Percentiles rank a stretch among this genome's conserved stretches.
phyloP scores from a whole-genome alignment of 2,329 filamentous ascomycete genomes.

The Colletotrichum sidae region DNA sequence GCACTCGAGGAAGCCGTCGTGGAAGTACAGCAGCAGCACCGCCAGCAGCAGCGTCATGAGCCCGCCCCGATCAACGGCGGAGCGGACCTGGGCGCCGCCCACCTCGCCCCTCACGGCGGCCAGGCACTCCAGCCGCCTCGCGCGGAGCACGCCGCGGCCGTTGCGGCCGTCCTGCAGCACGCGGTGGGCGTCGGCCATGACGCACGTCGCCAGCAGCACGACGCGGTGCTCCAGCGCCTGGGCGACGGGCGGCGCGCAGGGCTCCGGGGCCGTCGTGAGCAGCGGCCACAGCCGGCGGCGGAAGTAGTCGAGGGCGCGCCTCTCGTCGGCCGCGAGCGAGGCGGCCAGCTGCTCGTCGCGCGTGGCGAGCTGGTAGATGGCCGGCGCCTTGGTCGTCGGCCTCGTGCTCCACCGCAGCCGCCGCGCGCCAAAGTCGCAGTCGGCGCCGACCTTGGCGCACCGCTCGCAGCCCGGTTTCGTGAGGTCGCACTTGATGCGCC shows the following conservation, averaged over 20 bases:
- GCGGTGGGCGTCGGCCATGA: slow-evolving; percentile 47
- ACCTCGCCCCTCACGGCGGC: slow-evolving; percentile 48
- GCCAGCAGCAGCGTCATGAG: slow-evolving; percentile 51
- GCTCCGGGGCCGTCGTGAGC: slow-evolving; percentile 43
- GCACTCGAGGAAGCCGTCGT: slow-evolving; percentile 52
- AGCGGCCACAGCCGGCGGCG: slow-evolving; percentile 48
- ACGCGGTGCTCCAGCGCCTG: slow-evolving; percentile 48
- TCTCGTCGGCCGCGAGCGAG: slow-evolving; percentile 44
- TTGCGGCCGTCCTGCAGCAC: slow-evolving; percentile 46
- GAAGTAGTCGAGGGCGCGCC: slow-evolving; percentile 47
- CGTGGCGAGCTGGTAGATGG: slow-evolving; percentile 43
- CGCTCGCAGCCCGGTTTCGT: slow-evolving; percentile 46
- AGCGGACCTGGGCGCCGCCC: slow-evolving; percentile 37
- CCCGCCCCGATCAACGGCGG: slow-evolving; percentile 45
- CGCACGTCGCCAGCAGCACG: slow-evolving; percentile 46
- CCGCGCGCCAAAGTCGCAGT: slow-evolving; percentile 49
- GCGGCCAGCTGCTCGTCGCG: slow-evolving; percentile 40
- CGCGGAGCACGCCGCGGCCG: slow-evolving; percentile 41
- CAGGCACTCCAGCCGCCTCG: slow-evolving; percentile 46
- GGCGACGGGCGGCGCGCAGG: slow-evolving; percentile 45
- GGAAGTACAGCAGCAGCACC: slow-evolving; percentile 56
- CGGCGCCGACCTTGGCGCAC: slow-evolving; percentile 41
- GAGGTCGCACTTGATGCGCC: slow-evolving; percentile 51
- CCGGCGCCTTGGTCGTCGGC: slow-evolving; percentile 45
- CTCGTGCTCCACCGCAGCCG: slow-evolving; percentile 56